These are phyloP conservation scores for Geoglossum glabrum DNA, from an alignment of 495 filamentous ascomycete species.

Conservation along the genomic window DNA sequence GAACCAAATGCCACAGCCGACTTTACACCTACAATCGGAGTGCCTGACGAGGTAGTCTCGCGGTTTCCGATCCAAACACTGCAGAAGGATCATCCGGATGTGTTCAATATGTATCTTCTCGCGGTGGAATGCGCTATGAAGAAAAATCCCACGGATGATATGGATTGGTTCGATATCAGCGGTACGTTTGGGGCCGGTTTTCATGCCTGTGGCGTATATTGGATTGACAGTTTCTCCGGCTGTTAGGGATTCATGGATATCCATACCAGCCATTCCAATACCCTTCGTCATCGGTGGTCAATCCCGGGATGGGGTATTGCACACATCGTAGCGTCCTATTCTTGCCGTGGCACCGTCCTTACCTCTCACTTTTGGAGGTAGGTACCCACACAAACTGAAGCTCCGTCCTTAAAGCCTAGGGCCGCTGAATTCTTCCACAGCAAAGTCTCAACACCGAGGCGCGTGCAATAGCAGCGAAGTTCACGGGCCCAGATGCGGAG, in stretches of 20 bases:
- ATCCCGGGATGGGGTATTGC: not conserved
- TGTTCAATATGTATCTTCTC: conserved; percentile 6
- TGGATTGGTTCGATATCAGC: not conserved
- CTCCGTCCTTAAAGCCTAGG: too few species aligned
- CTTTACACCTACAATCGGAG: not conserved
- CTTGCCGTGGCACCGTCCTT: conserved; percentile 4
- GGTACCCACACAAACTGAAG: too few species aligned
- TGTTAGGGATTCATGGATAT: conserved; percentile 5
- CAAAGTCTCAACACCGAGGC: not conserved
- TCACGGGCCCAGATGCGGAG: not conserved
- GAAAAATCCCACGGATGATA: not conserved
- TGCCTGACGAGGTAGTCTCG: not conserved
- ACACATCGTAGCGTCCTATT: conserved; percentile 1
- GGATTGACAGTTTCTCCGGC: too few species aligned
- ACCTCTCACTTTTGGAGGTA: not conserved
- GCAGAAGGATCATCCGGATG: not conserved
- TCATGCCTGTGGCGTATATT: too few species aligned
- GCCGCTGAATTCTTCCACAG: not conserved
- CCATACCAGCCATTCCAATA: conserved; percentile 1
- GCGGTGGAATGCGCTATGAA: not conserved
- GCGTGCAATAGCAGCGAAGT: not conserved
- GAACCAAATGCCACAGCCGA: too few species aligned
- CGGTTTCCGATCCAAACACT: not conserved
- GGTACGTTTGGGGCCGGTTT: not conserved
- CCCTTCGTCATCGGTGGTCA: not conserved